Conservation (phyloP, 2,329 filamentous ascomycete genomes). For the Metarhizium guizhouense region DNA sequence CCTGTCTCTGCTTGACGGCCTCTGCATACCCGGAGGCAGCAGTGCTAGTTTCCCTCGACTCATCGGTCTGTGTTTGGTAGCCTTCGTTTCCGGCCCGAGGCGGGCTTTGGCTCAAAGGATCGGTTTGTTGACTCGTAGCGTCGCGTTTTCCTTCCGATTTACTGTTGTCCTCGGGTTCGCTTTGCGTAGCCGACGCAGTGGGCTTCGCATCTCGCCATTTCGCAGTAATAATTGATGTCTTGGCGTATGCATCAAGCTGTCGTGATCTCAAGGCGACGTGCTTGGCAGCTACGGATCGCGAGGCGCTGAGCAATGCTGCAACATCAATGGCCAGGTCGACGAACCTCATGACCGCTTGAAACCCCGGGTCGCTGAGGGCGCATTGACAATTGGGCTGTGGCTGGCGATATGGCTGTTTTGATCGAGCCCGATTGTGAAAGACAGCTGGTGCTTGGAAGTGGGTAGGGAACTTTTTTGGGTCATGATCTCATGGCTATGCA, state of each 20-base stretch:
- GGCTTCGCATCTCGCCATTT: conserved; percentile 19
- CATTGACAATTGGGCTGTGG: conserved; percentile 13
- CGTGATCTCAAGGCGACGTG: conserved; percentile 49
- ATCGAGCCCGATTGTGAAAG: not conserved
- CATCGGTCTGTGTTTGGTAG: not conserved
- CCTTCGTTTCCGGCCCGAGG: not conserved
- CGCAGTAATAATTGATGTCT: conserved; percentile 34
- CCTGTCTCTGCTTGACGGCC: conserved; percentile 5
- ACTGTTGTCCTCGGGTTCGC: not conserved
- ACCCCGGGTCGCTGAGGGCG: conserved; percentile 13
- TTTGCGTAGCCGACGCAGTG: not conserved
- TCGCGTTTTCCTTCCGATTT: not conserved
- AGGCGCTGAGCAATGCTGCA: conserved; percentile 60
- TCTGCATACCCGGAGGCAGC: not conserved
- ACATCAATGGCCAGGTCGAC: conserved; percentile 60
- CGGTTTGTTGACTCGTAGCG: not conserved
- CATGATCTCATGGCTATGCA: conserved; percentile 19
- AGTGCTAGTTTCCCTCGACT: not conserved
- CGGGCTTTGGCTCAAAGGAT: not conserved
- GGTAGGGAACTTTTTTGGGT: conserved; percentile 1
- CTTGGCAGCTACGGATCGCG: conserved; percentile 56
- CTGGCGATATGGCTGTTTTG: not conserved
- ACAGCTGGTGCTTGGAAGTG: not conserved
- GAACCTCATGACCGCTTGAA: conserved; percentile 41
- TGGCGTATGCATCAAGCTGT: conserved; percentile 42